These are phyloP conservation scores for Psilocybe azurescens DNA, from an alignment of 768 basidiomycete species.

Conservation along the genomic window DNA sequence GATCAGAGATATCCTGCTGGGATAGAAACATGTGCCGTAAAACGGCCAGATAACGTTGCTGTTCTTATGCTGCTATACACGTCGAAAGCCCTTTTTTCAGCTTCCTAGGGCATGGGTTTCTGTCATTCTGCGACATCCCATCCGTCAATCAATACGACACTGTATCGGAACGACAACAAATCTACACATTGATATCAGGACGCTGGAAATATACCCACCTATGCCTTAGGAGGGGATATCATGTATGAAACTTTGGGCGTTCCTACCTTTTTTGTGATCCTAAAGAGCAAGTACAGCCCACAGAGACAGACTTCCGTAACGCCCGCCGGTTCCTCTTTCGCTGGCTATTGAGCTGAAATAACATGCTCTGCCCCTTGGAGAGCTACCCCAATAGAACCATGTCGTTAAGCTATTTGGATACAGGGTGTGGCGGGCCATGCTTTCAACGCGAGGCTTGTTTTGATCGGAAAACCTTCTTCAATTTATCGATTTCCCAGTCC, in stretches of 20 bases:
- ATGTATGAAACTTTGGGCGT: background rate
- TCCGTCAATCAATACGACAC: background rate
- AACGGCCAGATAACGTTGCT: background rate
- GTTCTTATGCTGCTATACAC: background rate
- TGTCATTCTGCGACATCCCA: background rate
- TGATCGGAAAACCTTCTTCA: background rate
- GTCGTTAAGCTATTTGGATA: background rate
- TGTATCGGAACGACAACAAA: background rate
- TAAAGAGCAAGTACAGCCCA: background rate
- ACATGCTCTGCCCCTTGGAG: background rate
- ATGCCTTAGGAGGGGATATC: background rate
- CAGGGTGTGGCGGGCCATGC: slow-evolving; percentile 6
- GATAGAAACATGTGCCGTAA: background rate
- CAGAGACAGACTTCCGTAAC: background rate
- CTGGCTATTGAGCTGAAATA: background rate
- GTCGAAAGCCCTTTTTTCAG: background rate
- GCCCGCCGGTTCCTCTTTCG: background rate
- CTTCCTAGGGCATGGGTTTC: background rate
- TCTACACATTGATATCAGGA: background rate
- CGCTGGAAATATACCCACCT: background rate
- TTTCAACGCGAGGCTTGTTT: slow-evolving; percentile 8
- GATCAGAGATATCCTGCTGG: background rate
- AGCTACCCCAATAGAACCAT: background rate
- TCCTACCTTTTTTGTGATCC: background rate
- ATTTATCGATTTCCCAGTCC: slow-evolving; percentile 1